Conservation (phyloP, 2,329 filamentous ascomycete species). For the Aspergillus phoenicis region DNA sequence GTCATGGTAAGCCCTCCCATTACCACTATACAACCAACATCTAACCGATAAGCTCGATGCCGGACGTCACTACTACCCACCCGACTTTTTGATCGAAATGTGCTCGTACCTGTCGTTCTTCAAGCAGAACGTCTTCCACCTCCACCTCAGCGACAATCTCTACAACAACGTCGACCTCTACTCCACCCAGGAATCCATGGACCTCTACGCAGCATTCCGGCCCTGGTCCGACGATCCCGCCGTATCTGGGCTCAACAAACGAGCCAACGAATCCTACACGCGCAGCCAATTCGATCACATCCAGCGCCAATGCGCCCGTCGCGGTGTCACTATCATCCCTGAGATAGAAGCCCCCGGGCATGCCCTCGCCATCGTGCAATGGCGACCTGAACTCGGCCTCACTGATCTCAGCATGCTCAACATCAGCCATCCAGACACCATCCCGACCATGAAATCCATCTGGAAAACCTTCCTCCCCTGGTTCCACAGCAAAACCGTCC, state of each 20-base stretch:
- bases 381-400: slow-evolving; percentile 57
- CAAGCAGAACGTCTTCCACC: slow-evolving; percentile 60
- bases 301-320: slow-evolving; percentile 52
- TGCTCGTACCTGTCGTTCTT: slow-evolving; percentile 61
- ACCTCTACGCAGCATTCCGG: slow-evolving; percentile 57
- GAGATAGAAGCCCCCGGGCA: slow-evolving; percentile 62
- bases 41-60: slow-evolving; percentile 43
- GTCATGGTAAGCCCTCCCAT: slow-evolving; percentile 37
- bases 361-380: slow-evolving; percentile 57
- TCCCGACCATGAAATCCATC: slow-evolving; percentile 50
- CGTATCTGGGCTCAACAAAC: slow-evolving; percentile 53
- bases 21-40: neutral
- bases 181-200: slow-evolving; percentile 46
- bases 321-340: slow-evolving; percentile 59
- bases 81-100: slow-evolving; percentile 55
- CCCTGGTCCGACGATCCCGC: slow-evolving; percentile 52
- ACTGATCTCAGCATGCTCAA: slow-evolving; percentile 55
- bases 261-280: slow-evolving; percentile 58
- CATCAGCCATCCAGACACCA: slow-evolving; percentile 55
- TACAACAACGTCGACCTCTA: slow-evolving; percentile 47
- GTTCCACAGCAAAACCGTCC: slow-evolving; percentile 58
- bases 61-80: slow-evolving; percentile 57
- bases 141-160: slow-evolving; percentile 60
- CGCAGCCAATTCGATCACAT: slow-evolving; percentile 52
- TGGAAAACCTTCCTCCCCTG: slow-evolving; percentile 53